Evolutionary conservation across 2,329 filamentous ascomycete species (phyloP).

Genomic region (Didymella exigua): DNA sequence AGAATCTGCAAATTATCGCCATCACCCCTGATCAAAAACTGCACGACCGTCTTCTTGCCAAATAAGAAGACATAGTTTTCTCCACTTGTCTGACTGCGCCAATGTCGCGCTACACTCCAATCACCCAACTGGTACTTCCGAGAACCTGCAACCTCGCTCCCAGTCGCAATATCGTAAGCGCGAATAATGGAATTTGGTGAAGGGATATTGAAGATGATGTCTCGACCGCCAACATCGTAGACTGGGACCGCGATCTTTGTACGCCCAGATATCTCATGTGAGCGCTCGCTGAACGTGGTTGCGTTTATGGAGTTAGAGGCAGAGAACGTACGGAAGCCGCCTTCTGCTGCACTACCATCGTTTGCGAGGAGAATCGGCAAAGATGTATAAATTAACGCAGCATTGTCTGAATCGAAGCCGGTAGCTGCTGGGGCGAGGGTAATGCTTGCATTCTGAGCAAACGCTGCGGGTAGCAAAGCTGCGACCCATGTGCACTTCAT

Average conservation of each 20-base stretch:
- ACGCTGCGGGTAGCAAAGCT: constrained; percentile 1
- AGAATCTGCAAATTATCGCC: constrained; percentile 28
- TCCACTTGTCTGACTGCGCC: constrained; percentile 34
- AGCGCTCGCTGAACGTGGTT: constrained; percentile 17
- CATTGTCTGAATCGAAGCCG: constrained; percentile 38
- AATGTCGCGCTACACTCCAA: constrained; percentile 39
- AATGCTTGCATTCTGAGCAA: constrained; percentile 27
- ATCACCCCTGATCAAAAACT: constrained; percentile 27
- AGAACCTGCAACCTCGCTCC: constrained; percentile 23
- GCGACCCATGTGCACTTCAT: constrained; percentile 14
- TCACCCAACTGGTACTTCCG: constrained; percentile 36
- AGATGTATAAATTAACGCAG: constrained; percentile 32
- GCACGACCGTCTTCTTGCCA: constrained; percentile 39
- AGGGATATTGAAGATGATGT: constrained; percentile 38
- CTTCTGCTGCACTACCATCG: constrained; percentile 38
- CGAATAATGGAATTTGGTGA: constrained; percentile 37
- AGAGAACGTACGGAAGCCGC: constrained; percentile 33
- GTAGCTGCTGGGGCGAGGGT: constrained; percentile 29
- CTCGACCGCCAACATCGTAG: constrained; percentile 28
- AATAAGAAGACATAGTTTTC: constrained; percentile 39
- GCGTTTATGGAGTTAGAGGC: constrained; percentile 16
- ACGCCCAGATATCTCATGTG: constrained; percentile 32
- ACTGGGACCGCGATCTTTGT: constrained; percentile 37
- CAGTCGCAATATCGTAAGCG: constrained; percentile 30
- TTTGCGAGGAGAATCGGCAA: constrained; percentile 32